Evolutionary conservation across 768 basidiomycete species (phyloP), one percentile per base, ranked within the genome.

Genomic region (Pulveroboletus sp.): DNA sequence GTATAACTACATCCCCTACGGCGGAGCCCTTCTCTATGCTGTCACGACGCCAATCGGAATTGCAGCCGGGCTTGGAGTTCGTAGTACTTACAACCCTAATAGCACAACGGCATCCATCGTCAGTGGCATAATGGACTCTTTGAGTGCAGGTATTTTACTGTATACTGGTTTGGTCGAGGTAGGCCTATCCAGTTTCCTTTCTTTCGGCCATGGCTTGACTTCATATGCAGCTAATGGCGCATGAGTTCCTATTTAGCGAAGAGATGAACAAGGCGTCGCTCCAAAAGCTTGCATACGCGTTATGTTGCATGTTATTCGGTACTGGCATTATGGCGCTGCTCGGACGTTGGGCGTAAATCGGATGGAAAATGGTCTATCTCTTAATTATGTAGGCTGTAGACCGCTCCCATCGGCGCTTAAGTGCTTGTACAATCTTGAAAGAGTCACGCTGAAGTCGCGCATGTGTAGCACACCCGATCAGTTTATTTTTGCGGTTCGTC

Each of bases 161-260:
- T 93, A 90, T 64, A 93, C 91, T 0, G 89, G 89, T 21, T 72
- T 91, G 21, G 91, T 93, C 31, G 90, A 93, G 78, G 86, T 85
- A 52, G 32, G 18, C 38, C 14, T 30, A 10, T 28, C 3, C 37
- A 36, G 1, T 36, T 27, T 17, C 39, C 4, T 35, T 6, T 32
- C 6, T 35, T 33, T 33, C 12, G 7, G 11, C 5, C 38, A 3
- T 30, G 12, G 15, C 37, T 48, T 60, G 8, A 65, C 46, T 15
- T 5, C 7, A 28, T n/a, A 30, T n/a, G 2, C 54, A 87, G 85
- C 77, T 96, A 0, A 76, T 98, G 39, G 95, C 92, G 1, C 94
- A 96, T 64, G 95, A 97, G 62, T 96, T 98, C 70, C 63, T 98
- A 36, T 93, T 95, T 71, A 93, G 82, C 73, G 81, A 83, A 51